These are phyloP conservation scores for Kentomonas sorsogonicus DNA, from an alignment of 208 protist genomes.

Conservation along the genomic window DNA sequence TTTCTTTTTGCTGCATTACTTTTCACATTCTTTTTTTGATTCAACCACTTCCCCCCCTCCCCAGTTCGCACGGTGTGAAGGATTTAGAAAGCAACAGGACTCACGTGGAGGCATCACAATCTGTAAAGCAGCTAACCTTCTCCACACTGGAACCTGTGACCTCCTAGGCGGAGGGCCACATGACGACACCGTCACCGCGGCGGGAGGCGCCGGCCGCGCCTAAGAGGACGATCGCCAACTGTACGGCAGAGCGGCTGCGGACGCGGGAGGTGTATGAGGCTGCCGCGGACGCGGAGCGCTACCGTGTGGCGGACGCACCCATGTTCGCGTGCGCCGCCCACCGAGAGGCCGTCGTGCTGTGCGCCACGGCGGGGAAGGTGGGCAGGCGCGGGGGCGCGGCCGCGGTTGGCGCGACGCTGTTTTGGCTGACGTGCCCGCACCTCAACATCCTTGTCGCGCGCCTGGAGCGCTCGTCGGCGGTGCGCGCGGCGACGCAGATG, in stretches of 20 bases:
- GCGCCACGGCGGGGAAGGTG: slow-evolving; percentile 70
- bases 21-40: no score
- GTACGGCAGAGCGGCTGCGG: no score
- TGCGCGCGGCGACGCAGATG: slow-evolving; percentile 25
- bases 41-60: no score
- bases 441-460: slow-evolving; percentile 76
- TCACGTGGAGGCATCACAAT: no score
- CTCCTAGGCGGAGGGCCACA: no score
- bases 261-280: slow-evolving; percentile 40
- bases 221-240: no score
- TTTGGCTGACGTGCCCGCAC: slow-evolving; percentile 81
- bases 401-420: slow-evolving; percentile 71
- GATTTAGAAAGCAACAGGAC: no score
- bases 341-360: slow-evolving; percentile 53
- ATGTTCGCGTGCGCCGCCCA: slow-evolving; percentile 56
- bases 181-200: no score
- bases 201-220: no score
- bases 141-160: no score
- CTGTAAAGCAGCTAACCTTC: no score
- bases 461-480: slow-evolving; percentile 53
- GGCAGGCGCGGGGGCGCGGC: slow-evolving; percentile 57
- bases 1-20: not conserved
- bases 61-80: no score
- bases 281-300: slow-evolving; percentile 51
- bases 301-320: slow-evolving; percentile 54